Conservation (phyloP, 306 rosid genomes). For the Castanea crenata region DNA sequence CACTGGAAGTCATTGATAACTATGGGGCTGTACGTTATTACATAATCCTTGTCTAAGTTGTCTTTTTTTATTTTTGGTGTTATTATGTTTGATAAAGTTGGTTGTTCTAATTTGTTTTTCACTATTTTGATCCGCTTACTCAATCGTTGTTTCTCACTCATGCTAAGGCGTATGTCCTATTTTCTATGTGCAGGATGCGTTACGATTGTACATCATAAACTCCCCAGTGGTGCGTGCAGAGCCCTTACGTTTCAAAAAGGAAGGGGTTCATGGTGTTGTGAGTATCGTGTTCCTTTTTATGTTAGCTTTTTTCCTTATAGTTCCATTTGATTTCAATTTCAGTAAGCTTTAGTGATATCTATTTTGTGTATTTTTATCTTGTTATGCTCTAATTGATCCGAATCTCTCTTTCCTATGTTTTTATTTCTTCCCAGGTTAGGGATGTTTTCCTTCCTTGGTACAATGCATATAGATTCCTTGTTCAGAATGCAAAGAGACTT, state of each 20-base stretch:
- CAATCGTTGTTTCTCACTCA: not conserved
- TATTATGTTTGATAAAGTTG: slow-evolving; percentile 13
- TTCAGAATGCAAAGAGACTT: slow-evolving; percentile 89
- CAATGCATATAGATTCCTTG: slow-evolving; percentile 94
- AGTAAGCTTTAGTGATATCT: not conserved
- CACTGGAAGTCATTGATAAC: slow-evolving; percentile 78
- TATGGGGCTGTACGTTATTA: slow-evolving; percentile 76
- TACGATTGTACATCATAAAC: slow-evolving; percentile 82
- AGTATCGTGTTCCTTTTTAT: slow-evolving; percentile 35
- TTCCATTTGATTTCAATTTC: not conserved
- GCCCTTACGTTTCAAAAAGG: slow-evolving; percentile 88
- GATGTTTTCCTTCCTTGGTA: slow-evolving; percentile 99
- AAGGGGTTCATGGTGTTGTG: slow-evolving; percentile 97
- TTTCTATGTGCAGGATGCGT: slow-evolving; percentile 69
- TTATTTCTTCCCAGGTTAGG: slow-evolving; percentile 56
- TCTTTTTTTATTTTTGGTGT: not conserved
- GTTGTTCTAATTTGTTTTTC: slow-evolving; percentile 12
- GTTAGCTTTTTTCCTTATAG: not conserved
- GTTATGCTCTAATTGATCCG: not conserved
- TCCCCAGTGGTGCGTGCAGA: slow-evolving; percentile 99
- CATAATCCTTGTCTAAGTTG: not conserved
- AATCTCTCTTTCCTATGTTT: not conserved
- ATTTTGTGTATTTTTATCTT: not conserved
- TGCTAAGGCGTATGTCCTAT: not conserved
- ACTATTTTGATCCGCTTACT: not conserved